Percentiles rank a stretch among this genome's conserved stretches.
Conservation (phyloP, 2,329 filamentous ascomycete species). For the Exophiala xenobiotica region DNA sequence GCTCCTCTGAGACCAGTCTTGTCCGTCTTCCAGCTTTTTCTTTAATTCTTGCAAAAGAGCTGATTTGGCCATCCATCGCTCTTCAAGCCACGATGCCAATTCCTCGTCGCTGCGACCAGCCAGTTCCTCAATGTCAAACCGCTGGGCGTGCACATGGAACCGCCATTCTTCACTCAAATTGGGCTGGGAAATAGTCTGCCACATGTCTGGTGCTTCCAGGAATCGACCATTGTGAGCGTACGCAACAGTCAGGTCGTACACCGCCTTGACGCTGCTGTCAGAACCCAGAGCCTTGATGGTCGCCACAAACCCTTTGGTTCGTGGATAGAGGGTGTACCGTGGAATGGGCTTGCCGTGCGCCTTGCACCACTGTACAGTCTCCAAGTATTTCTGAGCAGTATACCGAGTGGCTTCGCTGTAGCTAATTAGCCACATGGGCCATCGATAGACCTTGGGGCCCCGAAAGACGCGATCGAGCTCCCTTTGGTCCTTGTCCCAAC, state of each 20-base stretch:
- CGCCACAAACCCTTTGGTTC: too few relatives aligned
- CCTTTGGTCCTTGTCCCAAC: conserved; percentile 57
- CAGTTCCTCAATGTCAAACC: conserved; percentile 51
- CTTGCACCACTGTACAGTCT: too few relatives aligned
- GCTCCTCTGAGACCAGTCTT: background rate
- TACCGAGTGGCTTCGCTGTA: too few relatives aligned
- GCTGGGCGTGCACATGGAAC: conserved; percentile 53
- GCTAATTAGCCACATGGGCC: background rate
- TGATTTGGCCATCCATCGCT: conserved; percentile 55
- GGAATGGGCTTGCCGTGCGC: too few relatives aligned
- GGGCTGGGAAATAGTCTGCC: conserved; percentile 51
- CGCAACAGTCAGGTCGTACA: too few relatives aligned
- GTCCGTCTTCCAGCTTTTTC: conserved; percentile 46
- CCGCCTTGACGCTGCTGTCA: too few relatives aligned
- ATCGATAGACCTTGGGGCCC: conserved; percentile 50
- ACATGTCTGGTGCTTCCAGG: conserved; percentile 52
- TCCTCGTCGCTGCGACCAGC: conserved; percentile 48
- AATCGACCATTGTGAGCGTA: conserved; percentile 46
- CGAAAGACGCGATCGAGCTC: conserved; percentile 61
- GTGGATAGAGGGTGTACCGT: too few relatives aligned
- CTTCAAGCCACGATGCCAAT: conserved; percentile 54
- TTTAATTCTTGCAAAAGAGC: conserved; percentile 2
- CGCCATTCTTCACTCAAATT: conserved; percentile 38
- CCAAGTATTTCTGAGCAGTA: too few relatives aligned
- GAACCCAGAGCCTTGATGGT: too few relatives aligned